A percentile compares a stretch with the other conserved stretches of the same genome.
Evolutionary conservation across 768 basidiomycete species (phyloP).

Genomic region (Cyclocybe aegerita): DNA sequence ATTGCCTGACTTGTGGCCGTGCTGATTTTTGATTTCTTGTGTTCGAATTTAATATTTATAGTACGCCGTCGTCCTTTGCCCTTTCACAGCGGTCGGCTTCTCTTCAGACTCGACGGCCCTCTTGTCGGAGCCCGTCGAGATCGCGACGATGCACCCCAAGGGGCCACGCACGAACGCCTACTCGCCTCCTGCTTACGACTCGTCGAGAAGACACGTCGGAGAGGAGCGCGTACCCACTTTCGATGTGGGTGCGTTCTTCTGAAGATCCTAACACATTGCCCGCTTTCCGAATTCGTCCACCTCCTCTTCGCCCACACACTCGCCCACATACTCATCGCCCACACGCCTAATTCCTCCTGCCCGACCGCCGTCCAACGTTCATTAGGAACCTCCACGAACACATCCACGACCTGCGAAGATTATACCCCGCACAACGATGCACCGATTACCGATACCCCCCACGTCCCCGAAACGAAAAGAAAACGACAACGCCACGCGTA

Average conservation of each 20-base stretch:
- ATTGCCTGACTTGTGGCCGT: background rate
- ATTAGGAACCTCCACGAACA: background rate
- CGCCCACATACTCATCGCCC: too few relatives aligned
- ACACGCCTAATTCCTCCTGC: background rate
- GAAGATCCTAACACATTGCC: background rate
- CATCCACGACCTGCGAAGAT: slow-evolving; percentile 9
- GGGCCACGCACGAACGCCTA: slow-evolving; percentile 50
- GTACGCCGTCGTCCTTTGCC: slow-evolving; percentile 47
- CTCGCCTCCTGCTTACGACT: slow-evolving; percentile 50
- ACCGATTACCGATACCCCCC: too few relatives aligned
- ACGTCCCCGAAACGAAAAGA: background rate
- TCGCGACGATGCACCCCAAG: slow-evolving; percentile 49
- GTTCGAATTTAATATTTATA: slow-evolving; percentile 17
- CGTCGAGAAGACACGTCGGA: slow-evolving; percentile 27
- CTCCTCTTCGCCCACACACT: background rate
- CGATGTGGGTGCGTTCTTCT: slow-evolving; percentile 2
- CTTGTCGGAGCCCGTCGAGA: slow-evolving; percentile 50
- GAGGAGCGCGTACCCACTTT: slow-evolving; percentile 21
- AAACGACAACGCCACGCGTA: slow-evolving; percentile 5
- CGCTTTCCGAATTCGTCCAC: too few relatives aligned
- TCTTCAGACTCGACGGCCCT: slow-evolving; percentile 36
- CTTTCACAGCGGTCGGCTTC: slow-evolving; percentile 42
- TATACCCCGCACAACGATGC: slow-evolving; percentile 1
- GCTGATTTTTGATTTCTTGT: background rate
- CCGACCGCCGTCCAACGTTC: background rate